phyloP scores from a whole-genome alignment of 2,329 filamentous ascomycete genomes.

The Alternaria postmessia region DNA sequence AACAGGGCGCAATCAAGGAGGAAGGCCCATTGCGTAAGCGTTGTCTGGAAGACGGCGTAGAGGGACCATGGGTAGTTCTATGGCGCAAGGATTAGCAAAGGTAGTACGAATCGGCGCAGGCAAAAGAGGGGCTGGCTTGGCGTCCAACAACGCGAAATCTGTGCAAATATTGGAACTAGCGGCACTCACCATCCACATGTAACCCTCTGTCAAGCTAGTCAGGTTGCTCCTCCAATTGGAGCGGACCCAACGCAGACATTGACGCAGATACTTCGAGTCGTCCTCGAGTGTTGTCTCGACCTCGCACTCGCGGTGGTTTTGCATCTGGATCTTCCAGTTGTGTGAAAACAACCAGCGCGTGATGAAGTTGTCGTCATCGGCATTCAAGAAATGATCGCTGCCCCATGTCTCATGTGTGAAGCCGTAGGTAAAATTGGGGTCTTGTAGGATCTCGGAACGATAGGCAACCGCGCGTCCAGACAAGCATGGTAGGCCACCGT shows the following conservation, averaged over 20 bases:
- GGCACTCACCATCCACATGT: conserved; percentile 81
- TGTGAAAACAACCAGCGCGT: conserved; percentile 94
- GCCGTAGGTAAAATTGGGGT: conserved; percentile 82
- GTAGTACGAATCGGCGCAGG: conserved; percentile 26
- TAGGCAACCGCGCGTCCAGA: conserved; percentile 94
- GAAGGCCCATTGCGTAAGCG: conserved; percentile 87
- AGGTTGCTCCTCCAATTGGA: conserved; percentile 98
- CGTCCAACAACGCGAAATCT: conserved; percentile 30
- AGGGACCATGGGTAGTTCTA: conserved; percentile 90
- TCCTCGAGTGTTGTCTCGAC: conserved; percentile 93
- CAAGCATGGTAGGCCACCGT: conserved; percentile 96
- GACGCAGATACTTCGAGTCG: conserved; percentile 86
- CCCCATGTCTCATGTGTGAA: conserved; percentile 85
- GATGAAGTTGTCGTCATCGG: conserved; percentile 98
- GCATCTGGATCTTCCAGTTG: conserved; percentile 92
- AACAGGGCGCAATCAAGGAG: conserved; percentile 69
- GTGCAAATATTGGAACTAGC: conserved; percentile 32
- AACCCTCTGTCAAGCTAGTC: conserved; percentile 84
- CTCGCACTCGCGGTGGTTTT: conserved; percentile 84
- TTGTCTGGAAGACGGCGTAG: conserved; percentile 91
- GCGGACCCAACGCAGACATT: conserved; percentile 92
- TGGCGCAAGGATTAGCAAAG: conserved; percentile 38
- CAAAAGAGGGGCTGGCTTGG: conserved; percentile 43
- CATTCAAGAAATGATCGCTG: conserved; percentile 82
- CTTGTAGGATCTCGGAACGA: conserved; percentile 84